Conservation (phyloP, 345 rosid species). For the Aquilaria yunnanensis region DNA sequence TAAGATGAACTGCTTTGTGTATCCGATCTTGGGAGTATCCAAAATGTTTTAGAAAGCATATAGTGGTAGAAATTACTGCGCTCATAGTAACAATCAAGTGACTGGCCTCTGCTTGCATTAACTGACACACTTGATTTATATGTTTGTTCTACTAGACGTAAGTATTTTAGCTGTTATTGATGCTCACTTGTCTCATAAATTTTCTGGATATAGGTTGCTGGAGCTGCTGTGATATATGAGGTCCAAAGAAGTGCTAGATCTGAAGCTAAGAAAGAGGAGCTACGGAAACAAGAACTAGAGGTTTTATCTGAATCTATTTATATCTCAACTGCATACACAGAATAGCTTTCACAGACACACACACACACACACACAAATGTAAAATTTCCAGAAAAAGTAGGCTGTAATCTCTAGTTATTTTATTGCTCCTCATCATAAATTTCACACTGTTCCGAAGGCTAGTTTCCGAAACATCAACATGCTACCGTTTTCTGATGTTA, state of each 20-base stretch:
- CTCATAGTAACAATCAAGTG: conserved; percentile 6
- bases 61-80: background rate
- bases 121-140: conserved; percentile 1
- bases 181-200: conserved; percentile 10
- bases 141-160: background rate
- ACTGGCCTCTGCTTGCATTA: conserved; percentile 3
- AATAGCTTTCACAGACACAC: background rate
- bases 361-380: background rate
- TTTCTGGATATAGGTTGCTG: conserved; percentile 55
- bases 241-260: conserved; percentile 87
- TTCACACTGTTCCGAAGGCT: background rate
- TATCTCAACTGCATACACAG: background rate
- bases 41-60: too few species aligned
- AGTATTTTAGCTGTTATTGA: conserved; percentile 4
- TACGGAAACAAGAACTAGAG: conserved; percentile 66
- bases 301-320: conserved; percentile 23
- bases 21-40: too few species aligned
- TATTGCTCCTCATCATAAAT: background rate
- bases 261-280: conserved; percentile 81
- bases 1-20: too few species aligned
- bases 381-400: background rate
- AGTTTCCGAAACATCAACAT: background rate
- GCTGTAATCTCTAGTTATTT: background rate
- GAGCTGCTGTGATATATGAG: conserved; percentile 74
- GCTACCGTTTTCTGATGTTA: background rate